Evolutionary conservation across 1,284 basidiomycete species (phyloP).

Genomic region (Trichosporon sp.): DNA sequence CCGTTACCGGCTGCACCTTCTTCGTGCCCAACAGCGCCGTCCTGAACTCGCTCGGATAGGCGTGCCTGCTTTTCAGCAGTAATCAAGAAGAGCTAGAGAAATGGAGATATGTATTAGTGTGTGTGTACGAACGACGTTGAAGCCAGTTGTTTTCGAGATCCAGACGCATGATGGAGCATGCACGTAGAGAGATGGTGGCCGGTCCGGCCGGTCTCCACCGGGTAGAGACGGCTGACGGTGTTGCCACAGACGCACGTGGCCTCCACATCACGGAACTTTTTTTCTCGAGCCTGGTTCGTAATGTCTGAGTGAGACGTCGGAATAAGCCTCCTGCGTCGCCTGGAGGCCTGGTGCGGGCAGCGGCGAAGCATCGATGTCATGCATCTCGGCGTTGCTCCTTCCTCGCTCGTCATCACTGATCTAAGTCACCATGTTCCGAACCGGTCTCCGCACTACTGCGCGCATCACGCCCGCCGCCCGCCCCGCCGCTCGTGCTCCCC

Average conservation of each 20-base stretch:
- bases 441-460: conserved; percentile 6
- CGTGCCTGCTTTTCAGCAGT: background rate
- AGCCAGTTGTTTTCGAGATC: background rate
- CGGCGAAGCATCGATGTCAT: background rate
- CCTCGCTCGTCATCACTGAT: background rate
- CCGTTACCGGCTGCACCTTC: conserved; percentile 28
- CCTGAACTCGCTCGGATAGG: conserved; percentile 16
- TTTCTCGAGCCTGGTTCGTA: conserved; percentile 2
- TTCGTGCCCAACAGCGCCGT: conserved; percentile 28
- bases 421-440: conserved; percentile 13
- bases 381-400: conserved; percentile 5
- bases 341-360: background rate
- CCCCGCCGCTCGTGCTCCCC: conserved; percentile 8
- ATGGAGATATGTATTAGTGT: background rate
- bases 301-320: conserved; percentile 1
- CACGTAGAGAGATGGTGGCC: too few relatives aligned
- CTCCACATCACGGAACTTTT: conserved; percentile 10
- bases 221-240: background rate
- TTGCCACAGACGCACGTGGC: background rate
- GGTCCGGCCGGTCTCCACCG: too few relatives aligned
- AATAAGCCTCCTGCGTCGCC: background rate
- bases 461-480: conserved; percentile 5
- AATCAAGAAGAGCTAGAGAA: background rate
- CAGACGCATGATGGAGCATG: background rate
- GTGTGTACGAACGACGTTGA: background rate